phyloP scores from a whole-genome alignment of 345 rosid species.

The Bretschneidera sinensis region DNA sequence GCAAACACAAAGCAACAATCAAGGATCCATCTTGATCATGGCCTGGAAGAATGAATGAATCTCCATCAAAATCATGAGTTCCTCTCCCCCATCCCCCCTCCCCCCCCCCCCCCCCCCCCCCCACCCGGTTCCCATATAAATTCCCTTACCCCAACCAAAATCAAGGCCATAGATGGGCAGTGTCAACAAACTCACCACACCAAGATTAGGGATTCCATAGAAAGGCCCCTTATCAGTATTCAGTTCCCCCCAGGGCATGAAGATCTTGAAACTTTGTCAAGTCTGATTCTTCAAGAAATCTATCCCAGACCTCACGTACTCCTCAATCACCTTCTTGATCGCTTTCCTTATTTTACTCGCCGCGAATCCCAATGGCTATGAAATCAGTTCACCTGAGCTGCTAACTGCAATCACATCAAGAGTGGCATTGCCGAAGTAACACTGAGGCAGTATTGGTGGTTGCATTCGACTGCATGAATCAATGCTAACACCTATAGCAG shows the following conservation, averaged over 20 bases:
- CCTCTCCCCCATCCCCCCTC: conserved; percentile 50
- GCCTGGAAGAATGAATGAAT: conserved; percentile 36
- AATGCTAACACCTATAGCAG: conserved; percentile 35
- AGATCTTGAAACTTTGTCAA: conserved; percentile 46
- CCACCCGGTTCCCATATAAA: no score
- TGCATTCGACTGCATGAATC: conserved; percentile 42
- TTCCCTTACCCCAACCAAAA: conserved; percentile 72
- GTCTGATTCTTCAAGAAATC: conserved; percentile 43
- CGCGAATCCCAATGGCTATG: conserved; percentile 39
- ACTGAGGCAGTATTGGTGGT: conserved; percentile 32
- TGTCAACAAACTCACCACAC: conserved; percentile 55
- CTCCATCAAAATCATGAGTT: conserved; percentile 47
- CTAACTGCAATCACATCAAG: no score
- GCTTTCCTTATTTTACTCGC: conserved; percentile 36
- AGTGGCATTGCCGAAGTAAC: conserved; percentile 37
- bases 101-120: no score
- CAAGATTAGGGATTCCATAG: conserved; percentile 61
- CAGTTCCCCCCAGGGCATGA: conserved; percentile 36
- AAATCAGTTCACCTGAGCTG: conserved; percentile 32
- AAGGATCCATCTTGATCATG: conserved; percentile 22
- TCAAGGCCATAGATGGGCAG: conserved; percentile 50
- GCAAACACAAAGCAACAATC: no score
- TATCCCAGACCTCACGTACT: conserved; percentile 33
- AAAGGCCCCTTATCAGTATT: conserved; percentile 55
- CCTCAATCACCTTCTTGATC: conserved; percentile 34